Evolutionary conservation across 495 filamentous ascomycete species (phyloP).

Genomic region (Daldinia bambusicola): DNA sequence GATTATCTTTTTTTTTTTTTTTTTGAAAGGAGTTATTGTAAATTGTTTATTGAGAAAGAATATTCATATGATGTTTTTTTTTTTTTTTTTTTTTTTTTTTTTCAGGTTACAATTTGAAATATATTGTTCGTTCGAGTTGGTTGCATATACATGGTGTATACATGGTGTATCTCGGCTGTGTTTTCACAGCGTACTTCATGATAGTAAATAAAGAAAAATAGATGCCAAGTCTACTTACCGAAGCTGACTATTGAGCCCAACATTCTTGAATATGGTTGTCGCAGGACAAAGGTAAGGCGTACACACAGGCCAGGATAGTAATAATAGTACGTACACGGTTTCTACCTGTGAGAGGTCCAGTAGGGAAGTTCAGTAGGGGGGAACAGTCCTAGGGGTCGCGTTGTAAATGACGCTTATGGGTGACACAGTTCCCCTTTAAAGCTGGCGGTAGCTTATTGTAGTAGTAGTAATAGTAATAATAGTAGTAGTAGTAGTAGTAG

Average conservation of each 20-base stretch:
- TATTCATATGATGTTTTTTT: neutral
- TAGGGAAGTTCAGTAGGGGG: neutral
- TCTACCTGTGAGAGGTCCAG: neutral
- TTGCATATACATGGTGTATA: neutral
- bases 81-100: neutral
- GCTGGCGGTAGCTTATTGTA: neutral
- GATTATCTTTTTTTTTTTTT: neutral
- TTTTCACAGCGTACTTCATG: neutral
- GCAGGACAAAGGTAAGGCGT: slow-evolving; percentile 14
- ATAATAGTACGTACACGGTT: neutral
- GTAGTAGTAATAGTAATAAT: too few relatives aligned
- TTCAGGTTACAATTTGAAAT: slow-evolving; percentile 5
- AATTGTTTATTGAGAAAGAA: neutral
- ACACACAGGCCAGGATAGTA: neutral
- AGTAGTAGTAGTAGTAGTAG: too few relatives aligned
- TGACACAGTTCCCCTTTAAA: slow-evolving; percentile 12
- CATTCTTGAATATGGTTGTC: slow-evolving; percentile 15
- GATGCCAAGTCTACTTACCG: slow-evolving; percentile 28
- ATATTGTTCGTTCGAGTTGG: neutral
- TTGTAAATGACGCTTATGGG: neutral
- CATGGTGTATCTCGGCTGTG: neutral
- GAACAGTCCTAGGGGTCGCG: neutral
- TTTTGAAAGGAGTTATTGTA: too few relatives aligned
- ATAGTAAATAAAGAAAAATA: slow-evolving; percentile 12
- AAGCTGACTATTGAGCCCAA: slow-evolving; percentile 35